Evolutionary conservation across 768 basidiomycete genomes (phyloP), one percentile per base, ranked within the genome.

Genomic region (Kwoniella dendrophila): DNA sequence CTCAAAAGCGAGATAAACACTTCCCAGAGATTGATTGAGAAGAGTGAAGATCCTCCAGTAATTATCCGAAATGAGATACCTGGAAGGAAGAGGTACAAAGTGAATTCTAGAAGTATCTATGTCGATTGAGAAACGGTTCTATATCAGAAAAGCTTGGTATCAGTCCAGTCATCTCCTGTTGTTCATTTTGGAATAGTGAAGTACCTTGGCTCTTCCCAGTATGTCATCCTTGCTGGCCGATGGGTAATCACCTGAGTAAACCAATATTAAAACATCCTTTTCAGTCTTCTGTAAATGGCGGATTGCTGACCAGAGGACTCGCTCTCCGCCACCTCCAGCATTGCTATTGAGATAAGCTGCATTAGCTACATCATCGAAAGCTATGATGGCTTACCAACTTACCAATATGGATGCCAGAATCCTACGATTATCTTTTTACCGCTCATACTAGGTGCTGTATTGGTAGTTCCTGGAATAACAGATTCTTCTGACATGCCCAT

Each of bases 371-470:
- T 20, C 40, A 7, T 24, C 32, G 6, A 3, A 55, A 45, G 41
- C 29, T 7, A 34, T 11, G 27, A 56, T 47, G 50, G 49, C 18
- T 59, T 26, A 40, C 56, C 71, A 30, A 33, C 86, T 80, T 70
- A 93, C 93, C 93, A 98, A 76, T 94, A 98, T 0, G 94, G 94
- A 81, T 98, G 94, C 76, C 96, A 95, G 81, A 94, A 89, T 0
- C 89, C 93, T 2, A 93, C 81, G 20, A 93, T 79, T 47, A 69
- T 48, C 40, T 59, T 66, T 29, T 40, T 55, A 4, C 63, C 60
- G 4, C 49, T 56, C 43, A 49, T 59, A n/a, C 20, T 61, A 3
- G 72, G 74, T 20, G 69, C 49, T n/a, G 48, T 58, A 5, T 62
- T 64, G 24, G 51, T 48, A 8, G 70, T 72, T 16, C 72, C 72